A percentile compares a stretch with the other conserved stretches of the same genome.
phyloP scores from a whole-genome alignment of 768 basidiomycete genomes.

The Russula emetica region DNA sequence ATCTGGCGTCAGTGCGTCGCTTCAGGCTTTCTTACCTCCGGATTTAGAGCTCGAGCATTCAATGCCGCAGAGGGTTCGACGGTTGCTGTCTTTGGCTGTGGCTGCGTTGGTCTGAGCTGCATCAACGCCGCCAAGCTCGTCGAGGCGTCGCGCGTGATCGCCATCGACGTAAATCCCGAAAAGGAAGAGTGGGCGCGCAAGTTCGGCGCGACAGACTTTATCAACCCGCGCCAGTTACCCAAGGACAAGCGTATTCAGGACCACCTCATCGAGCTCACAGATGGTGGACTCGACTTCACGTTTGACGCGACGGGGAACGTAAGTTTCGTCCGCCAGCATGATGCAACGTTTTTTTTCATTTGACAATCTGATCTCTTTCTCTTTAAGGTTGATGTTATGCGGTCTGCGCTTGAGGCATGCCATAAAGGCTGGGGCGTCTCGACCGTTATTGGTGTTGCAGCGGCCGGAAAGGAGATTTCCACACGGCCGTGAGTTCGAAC shows the following conservation, averaged over 20 bases:
- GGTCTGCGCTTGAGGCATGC: conserved; percentile 93
- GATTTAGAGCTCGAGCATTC: conserved; percentile 9
- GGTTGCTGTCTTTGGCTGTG: conserved; percentile 94
- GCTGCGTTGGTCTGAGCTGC: conserved; percentile 93
- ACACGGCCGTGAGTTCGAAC: conserved; percentile 34
- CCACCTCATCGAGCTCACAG: conserved; percentile 84
- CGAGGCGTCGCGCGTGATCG: conserved; percentile 85
- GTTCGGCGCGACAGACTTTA: conserved; percentile 93
- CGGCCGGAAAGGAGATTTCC: conserved; percentile 80
- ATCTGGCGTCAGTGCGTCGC: conserved; percentile 66
- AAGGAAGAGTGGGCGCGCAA: conserved; percentile 88
- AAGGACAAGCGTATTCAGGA: conserved; percentile 87
- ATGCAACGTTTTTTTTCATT: neutral
- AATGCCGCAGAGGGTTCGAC: conserved; percentile 60
- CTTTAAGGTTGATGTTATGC: conserved; percentile 81
- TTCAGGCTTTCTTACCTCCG: neutral
- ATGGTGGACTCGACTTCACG: conserved; percentile 95
- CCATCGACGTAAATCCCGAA: conserved; percentile 79
- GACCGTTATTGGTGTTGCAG: conserved; percentile 94
- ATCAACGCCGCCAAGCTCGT: conserved; percentile 75
- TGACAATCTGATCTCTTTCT: neutral
- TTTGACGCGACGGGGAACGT: conserved; percentile 96
- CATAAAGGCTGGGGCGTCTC: conserved; percentile 99
- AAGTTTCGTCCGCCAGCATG: conserved; percentile 27
- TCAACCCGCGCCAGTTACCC: conserved; percentile 72